Conservation (phyloP, 2,329 filamentous ascomycete genomes). For the Diplodia seriata region DNA sequence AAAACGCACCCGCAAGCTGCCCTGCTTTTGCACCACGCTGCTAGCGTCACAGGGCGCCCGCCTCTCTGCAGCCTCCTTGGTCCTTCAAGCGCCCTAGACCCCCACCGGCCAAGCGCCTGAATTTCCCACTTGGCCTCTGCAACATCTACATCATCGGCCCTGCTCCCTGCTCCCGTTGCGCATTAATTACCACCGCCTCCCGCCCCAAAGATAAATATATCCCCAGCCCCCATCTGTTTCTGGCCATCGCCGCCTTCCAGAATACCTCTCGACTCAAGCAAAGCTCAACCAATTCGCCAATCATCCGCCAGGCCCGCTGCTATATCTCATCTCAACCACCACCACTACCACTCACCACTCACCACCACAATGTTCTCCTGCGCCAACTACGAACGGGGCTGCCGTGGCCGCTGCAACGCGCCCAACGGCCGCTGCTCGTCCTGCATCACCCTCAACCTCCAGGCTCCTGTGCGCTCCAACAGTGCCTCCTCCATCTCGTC, state of each 20-base stretch:
- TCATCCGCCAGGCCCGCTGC: constrained; percentile 4
- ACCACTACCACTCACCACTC: constrained; percentile 12
- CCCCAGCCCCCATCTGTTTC: constrained; percentile 9
- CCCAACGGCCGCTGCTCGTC: constrained; percentile 47
- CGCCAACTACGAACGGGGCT: constrained; percentile 54
- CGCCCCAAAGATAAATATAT: constrained; percentile 28
- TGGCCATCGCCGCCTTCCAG: constrained; percentile 19
- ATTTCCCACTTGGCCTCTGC: constrained; percentile 27
- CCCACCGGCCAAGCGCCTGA: constrained; percentile 28
- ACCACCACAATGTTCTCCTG: constrained; percentile 50
- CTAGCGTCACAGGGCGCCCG: constrained; percentile 21
- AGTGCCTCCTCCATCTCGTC: constrained; percentile 39
- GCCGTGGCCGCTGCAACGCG: constrained; percentile 51
- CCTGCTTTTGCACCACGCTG: constrained; percentile 25
- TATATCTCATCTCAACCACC: neutral
- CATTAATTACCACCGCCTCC: constrained; percentile 23
- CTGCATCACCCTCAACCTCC: constrained; percentile 51
- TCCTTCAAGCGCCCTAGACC: constrained; percentile 23
- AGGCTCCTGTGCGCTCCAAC: constrained; percentile 41
- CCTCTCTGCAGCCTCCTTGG: constrained; percentile 18
- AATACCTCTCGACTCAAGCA: constrained; percentile 17
- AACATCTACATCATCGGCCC: constrained; percentile 28
- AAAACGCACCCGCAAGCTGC: constrained; percentile 3
- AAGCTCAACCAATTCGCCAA: constrained; percentile 15
- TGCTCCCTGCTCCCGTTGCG: constrained; percentile 28